Conservation (phyloP, 345 rosid genomes). For the Bruguiera gymnorhiza region DNA sequence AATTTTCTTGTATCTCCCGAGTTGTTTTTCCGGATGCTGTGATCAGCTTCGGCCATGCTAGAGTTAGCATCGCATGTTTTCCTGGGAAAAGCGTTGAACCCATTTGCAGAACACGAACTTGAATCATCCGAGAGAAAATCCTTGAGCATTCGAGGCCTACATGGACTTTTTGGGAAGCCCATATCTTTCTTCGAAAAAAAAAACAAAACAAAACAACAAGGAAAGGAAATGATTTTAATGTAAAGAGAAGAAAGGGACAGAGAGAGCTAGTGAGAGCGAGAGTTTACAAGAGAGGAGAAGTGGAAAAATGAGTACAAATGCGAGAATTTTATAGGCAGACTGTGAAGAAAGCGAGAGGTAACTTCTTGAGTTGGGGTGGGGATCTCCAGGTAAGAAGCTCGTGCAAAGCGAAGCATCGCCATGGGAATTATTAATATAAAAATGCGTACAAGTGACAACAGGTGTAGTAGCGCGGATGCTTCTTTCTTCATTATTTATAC, state of each 20-base stretch:
- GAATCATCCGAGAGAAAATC: constrained; percentile 73
- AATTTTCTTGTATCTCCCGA: constrained; percentile 18
- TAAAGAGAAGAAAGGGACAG: constrained; percentile 11
- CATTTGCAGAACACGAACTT: constrained; percentile 39
- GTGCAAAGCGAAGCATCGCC: constrained; percentile 22
- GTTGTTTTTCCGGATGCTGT: neutral
- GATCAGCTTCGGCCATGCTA: constrained; percentile 14
- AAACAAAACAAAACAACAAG: neutral
- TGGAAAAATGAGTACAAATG: constrained; percentile 17
- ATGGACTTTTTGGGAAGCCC: constrained; percentile 14
- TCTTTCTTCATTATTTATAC: constrained; percentile 14
- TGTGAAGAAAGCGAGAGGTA: constrained; percentile 47
- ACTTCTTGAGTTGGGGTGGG: constrained; percentile 39
- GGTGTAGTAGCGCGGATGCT: constrained; percentile 54
- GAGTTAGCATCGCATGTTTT: constrained; percentile 10
- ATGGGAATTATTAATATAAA: constrained; percentile 1
- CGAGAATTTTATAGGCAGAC: constrained; percentile 3
- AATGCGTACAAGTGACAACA: constrained; percentile 19
- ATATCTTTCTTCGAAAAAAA: constrained; percentile 9
- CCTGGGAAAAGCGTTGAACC: constrained; percentile 39
- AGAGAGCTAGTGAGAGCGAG: neutral
- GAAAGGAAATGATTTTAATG: neutral
- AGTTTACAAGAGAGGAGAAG: constrained; percentile 13
- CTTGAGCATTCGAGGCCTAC: constrained; percentile 57
- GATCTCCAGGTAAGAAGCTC: constrained; percentile 53